Conservation (phyloP, 768 basidiomycete species). For the Podaxis sp. region DNA sequence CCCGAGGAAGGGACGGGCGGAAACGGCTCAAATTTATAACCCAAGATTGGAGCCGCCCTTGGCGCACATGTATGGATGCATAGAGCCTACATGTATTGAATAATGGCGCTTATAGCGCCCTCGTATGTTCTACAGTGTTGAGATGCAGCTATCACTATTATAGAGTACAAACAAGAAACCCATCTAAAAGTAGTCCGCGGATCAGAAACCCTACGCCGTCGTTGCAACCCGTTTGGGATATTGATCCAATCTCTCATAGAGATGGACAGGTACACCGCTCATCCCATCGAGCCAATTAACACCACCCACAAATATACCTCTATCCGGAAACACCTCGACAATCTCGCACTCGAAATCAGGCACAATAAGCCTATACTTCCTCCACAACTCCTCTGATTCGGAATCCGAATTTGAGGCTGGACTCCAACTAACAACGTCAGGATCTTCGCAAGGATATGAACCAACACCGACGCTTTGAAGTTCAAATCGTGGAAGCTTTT, state of each 20-base stretch:
- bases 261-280: neutral
- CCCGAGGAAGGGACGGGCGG: too few relatives aligned
- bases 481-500: neutral
- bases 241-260: neutral
- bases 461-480: neutral
- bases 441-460: neutral
- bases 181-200: neutral
- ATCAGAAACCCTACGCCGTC: neutral
- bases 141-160: too few relatives aligned
- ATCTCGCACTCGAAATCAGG: conserved; percentile 68
- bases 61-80: too few relatives aligned
- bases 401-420: neutral
- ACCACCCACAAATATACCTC: conserved; percentile 62
- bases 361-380: conserved; percentile 56
- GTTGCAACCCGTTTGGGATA: neutral
- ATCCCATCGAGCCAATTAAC: conserved; percentile 49
- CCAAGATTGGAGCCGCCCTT: too few relatives aligned
- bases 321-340: conserved; percentile 63
- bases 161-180: too few relatives aligned
- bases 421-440: neutral
- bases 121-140: too few relatives aligned
- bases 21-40: too few relatives aligned
- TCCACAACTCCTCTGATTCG: conserved; percentile 37
- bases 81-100: too few relatives aligned
- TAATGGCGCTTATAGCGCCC: too few relatives aligned